Evolutionary conservation across 177 flowering plant species (phyloP).

Genomic region (Vitis hybrid): DNA sequence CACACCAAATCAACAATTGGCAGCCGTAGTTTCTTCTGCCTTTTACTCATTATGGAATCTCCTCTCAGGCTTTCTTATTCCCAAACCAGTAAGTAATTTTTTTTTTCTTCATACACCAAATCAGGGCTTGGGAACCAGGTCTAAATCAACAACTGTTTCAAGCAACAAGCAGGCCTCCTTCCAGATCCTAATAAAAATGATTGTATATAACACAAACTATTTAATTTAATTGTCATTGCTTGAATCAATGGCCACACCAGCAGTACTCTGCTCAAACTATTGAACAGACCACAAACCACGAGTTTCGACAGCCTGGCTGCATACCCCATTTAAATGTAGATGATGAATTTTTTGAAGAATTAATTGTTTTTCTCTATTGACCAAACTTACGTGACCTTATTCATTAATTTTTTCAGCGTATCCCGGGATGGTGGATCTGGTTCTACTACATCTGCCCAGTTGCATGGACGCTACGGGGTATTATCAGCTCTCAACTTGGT

Average conservation of each 20-base stretch:
- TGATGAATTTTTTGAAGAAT: neutral
- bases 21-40: slow-evolving; percentile 85
- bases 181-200: no score
- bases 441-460: slow-evolving; percentile 79
- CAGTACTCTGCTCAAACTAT: no score
- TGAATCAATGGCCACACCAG: no score
- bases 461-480: slow-evolving; percentile 77
- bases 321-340: no score
- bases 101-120: neutral
- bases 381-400: neutral
- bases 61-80: slow-evolving; percentile 83
- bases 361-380: neutral
- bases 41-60: slow-evolving; percentile 92
- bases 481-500: slow-evolving; percentile 79
- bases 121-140: neutral
- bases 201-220: no score
- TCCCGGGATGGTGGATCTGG: slow-evolving; percentile 96
- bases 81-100: slow-evolving; percentile 58
- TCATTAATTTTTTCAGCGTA: slow-evolving; percentile 35
- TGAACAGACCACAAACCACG: no score
- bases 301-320: no score
- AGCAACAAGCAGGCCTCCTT: no score
- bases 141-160: neutral
- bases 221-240: no score
- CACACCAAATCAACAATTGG: slow-evolving; percentile 64